These are phyloP conservation scores for Pseudogymnoascus sp. DNA, from an alignment of 2,329 filamentous ascomycete species.

Conservation along the genomic window DNA sequence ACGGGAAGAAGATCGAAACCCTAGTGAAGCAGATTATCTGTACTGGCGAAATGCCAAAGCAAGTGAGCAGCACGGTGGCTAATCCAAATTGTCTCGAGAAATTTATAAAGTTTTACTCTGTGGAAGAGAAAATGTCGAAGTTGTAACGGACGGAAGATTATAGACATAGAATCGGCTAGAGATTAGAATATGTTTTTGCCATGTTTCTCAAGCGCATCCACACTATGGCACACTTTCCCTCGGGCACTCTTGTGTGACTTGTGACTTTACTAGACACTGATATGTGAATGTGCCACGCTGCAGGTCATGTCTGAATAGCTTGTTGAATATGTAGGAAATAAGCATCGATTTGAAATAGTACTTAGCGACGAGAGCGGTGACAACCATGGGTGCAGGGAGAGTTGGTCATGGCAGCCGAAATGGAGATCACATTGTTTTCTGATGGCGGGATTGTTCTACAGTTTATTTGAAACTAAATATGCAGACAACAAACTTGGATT, in stretches of 20 bases:
- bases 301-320: neutral
- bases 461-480: no score
- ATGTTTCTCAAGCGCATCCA: neutral
- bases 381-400: no score
- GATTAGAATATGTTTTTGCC: neutral
- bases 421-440: no score
- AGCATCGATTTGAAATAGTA: no score
- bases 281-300: neutral
- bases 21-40: conserved; percentile 12
- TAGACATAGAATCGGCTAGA: neutral
- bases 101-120: conserved; percentile 7
- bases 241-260: neutral
- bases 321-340: neutral
- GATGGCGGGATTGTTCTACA: no score
- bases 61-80: conserved; percentile 7
- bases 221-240: neutral
- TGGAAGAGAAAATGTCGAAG: conserved; percentile 9
- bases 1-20: conserved; percentile 12
- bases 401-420: no score
- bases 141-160: neutral
- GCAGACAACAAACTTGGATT: no score
- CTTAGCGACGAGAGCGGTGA: no score
- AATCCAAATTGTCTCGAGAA: conserved; percentile 9
- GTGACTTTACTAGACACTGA: neutral
- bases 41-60: conserved; percentile 10